phyloP scores from a whole-genome alignment of 2,329 filamentous ascomycete species.

The Corinectria fuckeliana region DNA sequence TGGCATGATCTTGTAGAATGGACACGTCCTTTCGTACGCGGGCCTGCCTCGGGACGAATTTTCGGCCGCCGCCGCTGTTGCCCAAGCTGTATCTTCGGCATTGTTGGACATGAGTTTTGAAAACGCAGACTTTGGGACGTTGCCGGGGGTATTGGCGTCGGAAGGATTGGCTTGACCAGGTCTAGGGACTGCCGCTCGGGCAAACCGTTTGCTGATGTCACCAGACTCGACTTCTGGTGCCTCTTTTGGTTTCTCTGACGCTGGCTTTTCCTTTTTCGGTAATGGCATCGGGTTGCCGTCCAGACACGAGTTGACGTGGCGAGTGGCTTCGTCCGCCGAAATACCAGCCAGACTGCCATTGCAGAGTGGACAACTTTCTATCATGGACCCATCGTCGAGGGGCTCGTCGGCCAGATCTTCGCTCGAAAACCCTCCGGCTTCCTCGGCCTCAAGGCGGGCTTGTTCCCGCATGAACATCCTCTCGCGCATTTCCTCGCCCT shows the following conservation, averaged over 20 bases:
- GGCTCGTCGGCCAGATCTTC: conserved; percentile 45
- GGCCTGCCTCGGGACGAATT: conserved; percentile 80
- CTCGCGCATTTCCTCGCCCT: conserved; percentile 70
- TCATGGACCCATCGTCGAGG: conserved; percentile 41
- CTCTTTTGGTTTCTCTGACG: conserved; percentile 18
- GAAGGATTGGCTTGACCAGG: conserved; percentile 86
- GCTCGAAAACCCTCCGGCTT: conserved; percentile 50
- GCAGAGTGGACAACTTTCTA: conserved; percentile 77
- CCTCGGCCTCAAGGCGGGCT: conserved; percentile 67
- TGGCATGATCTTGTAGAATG: conserved; percentile 98
- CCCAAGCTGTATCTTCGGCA: conserved; percentile 90
- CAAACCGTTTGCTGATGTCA: conserved; percentile 63
- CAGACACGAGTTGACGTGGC: conserved; percentile 92
- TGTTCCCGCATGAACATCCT: conserved; percentile 80
- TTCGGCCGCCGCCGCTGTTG: conserved; percentile 81
- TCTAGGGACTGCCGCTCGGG: conserved; percentile 72
- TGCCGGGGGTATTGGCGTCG: conserved; percentile 51
- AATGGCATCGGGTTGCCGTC: conserved; percentile 77
- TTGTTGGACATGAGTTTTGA: conserved; percentile 92
- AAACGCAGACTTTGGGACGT: conserved; percentile 73
- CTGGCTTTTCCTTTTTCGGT: conserved; percentile 39
- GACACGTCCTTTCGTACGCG: conserved; percentile 88
- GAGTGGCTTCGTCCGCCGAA: conserved; percentile 70
- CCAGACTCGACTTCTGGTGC: conserved; percentile 44
- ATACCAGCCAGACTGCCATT: conserved; percentile 66